A percentile compares a stretch with the other conserved stretches of the same genome.
Evolutionary conservation across 2,329 filamentous ascomycete genomes (phyloP).

Genomic region (Leptographium flavum): DNA sequence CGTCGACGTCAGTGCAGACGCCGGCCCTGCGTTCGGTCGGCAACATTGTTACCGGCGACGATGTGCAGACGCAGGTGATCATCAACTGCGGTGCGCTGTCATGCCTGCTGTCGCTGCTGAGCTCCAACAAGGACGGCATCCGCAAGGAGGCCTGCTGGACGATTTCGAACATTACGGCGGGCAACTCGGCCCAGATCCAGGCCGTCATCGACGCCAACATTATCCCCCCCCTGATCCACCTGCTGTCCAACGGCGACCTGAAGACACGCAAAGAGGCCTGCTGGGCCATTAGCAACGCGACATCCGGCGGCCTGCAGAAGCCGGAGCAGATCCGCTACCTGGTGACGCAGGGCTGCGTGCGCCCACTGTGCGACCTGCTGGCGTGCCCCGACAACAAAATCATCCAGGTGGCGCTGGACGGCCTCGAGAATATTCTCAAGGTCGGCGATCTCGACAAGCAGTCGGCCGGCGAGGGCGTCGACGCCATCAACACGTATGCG

Average conservation of each 20-base stretch:
- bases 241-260: constrained; percentile 91
- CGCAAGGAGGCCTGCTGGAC: constrained; percentile 99
- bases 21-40: constrained; percentile 93
- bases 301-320: constrained; percentile 93
- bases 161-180: constrained; percentile 96
- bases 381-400: constrained; percentile 99
- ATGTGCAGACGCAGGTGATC: constrained; percentile 97
- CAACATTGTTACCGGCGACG: constrained; percentile 97
- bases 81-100: constrained; percentile 95
- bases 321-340: constrained; percentile 96
- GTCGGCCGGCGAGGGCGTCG: constrained; percentile 56
- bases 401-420: constrained; percentile 95
- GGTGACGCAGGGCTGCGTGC: constrained; percentile 88
- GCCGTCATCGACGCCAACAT: constrained; percentile 93
- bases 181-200: constrained; percentile 96
- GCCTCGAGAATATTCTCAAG: constrained; percentile 98
- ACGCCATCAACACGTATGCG: constrained; percentile 88
- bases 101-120: constrained; percentile 82
- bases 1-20: constrained; percentile 95
- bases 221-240: constrained; percentile 88
- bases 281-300: constrained; percentile 99
- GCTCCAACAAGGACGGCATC: constrained; percentile 96
- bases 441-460: constrained; percentile 98
- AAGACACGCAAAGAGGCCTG: constrained; percentile 99
- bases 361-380: constrained; percentile 88